Base-by-base conservation (phyloP, 441 rosid genomes). In the Omphalea diandra region DNA sequence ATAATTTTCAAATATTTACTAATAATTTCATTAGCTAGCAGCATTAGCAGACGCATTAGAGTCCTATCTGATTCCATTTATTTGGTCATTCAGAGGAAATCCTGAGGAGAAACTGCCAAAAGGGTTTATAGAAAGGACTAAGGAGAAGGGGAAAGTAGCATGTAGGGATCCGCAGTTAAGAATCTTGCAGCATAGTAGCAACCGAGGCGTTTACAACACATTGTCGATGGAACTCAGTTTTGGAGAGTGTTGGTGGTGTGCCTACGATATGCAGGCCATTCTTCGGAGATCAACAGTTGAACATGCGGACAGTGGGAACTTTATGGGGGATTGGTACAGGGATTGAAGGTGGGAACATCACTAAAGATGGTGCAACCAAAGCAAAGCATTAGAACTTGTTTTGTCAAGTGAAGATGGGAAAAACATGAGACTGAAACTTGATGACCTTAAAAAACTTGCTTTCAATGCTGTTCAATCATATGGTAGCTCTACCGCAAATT, bases 251-350 rank as follows among this genome's bases (percentile, higher is more conserved):
- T 0, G 82, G 84, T 0, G 72, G 84, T 1, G 86, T 84, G 11
- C 92, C 92, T 0, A 70, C 84, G 88, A 76, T 85, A 35, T 79
- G 80, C n/a, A 65, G 85, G 74, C 80, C 88, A 2, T 81, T 78
- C 70, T 84, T 87, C 18, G 88, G 77, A 2, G 90, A 87, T 38
- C 90, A 87, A 11, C 10, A 3, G 7, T 29, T 85, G 69, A 81
- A 84, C 54, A 22, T 36, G 32, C 63, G 82, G 70, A 76, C 68
- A 0, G 53, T 82, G 20, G 87, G 80, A 70, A 67, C 38, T 0
- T 72, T 63, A 0, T 87, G 88, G 88, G 65, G 66, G 33, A 67
- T 73, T 8, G 90, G 86, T 10, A 11, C 77, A 62, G 76, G 53
- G 24, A 35, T 86, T 36, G 81, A 80, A n/a, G 88, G 83, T 4